Evolutionary conservation across 305 asterid species (phyloP), one percentile per base, ranked within the genome.

Genomic region (Striga hermonthica): DNA sequence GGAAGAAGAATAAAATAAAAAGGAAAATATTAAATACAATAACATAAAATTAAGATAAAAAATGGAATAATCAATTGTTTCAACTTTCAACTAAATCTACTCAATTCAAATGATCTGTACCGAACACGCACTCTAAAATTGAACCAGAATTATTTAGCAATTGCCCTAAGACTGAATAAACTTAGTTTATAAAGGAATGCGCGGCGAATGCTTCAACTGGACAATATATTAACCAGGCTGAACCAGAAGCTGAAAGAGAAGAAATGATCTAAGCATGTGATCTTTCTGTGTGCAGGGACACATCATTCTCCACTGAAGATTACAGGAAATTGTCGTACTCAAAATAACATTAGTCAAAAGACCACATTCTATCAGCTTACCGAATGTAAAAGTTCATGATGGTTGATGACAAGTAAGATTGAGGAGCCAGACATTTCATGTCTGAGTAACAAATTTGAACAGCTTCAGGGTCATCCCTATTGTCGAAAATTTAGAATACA

Each of bases 361-460:
- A 28, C 4, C 12, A 72, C 37, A 41, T 48, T 71, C 53, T 41
- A 64, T 35, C 41, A 64, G 76, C 90, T 83, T 80, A 93, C 99
- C 84, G 76, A 54, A 90, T 88, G 80, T 93, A 93, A 79, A 90
- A 90, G 68, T 90, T 93, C 90, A 93, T 90, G 75, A 93, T 85
- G 63, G 84, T 72, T 66, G 97, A 93, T 15, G 97, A 80, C 79
- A 93, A 70, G 78, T 79, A 93, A 56, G 86, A 60, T 76, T 81
- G 88, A 5, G 99, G 97, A 68, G 85, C 85, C 77, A 93, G 85
- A 72, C 95, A 86, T 39, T 82, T 77, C 83, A 88, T 60, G 86
- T 90, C 96, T 8, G 89, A 75, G 73, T 72, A 73, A 64, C 75
- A 66, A 65, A 93, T 85, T 79, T 88, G 95, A 68, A 88, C 62